A percentile compares a stretch with the other conserved stretches of the same genome.
Conservation (phyloP, 495 filamentous ascomycete species). For the Tuber microsphaerosporum region DNA sequence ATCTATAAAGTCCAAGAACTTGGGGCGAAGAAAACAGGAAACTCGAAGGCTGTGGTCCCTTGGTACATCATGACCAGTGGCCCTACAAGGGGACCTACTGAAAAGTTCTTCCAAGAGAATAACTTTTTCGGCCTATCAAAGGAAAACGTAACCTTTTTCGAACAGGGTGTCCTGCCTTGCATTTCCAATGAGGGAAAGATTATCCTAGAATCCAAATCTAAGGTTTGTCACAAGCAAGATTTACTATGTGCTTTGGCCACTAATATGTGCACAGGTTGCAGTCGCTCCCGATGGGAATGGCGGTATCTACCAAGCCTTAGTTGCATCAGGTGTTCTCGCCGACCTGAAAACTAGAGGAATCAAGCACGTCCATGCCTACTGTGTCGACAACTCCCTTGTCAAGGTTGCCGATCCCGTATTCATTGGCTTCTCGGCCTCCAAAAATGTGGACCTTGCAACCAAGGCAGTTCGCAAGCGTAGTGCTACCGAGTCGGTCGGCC, state of each 20-base stretch:
- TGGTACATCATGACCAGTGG: constrained; percentile 99
- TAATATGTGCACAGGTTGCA: constrained; percentile 53
- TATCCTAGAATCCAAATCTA: constrained; percentile 79
- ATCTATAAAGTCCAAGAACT: constrained; percentile 80
- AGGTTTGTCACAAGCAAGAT: constrained; percentile 47
- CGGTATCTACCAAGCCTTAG: constrained; percentile 87
- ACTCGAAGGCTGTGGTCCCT: constrained; percentile 65
- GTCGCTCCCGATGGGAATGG: constrained; percentile 99
- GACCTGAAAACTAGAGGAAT: constrained; percentile 87
- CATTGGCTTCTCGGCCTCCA: constrained; percentile 82
- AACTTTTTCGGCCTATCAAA: constrained; percentile 81
- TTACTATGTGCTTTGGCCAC: background rate
- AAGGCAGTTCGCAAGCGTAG: constrained; percentile 98
- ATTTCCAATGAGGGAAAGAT: constrained; percentile 98
- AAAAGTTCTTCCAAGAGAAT: constrained; percentile 84
- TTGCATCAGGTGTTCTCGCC: constrained; percentile 70
- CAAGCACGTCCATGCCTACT: constrained; percentile 93
- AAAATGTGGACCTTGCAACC: constrained; percentile 90
- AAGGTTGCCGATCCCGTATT: constrained; percentile 94
- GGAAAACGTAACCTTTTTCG: constrained; percentile 85
- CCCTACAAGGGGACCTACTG: constrained; percentile 84
- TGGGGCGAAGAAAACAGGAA: constrained; percentile 63
- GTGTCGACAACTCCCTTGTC: constrained; percentile 98
- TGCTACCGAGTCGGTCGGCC: constrained; percentile 90
- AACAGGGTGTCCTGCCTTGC: constrained; percentile 93